Conservation (phyloP, 192 early-diverging fungal species). For the Coemansia sp. region DNA sequence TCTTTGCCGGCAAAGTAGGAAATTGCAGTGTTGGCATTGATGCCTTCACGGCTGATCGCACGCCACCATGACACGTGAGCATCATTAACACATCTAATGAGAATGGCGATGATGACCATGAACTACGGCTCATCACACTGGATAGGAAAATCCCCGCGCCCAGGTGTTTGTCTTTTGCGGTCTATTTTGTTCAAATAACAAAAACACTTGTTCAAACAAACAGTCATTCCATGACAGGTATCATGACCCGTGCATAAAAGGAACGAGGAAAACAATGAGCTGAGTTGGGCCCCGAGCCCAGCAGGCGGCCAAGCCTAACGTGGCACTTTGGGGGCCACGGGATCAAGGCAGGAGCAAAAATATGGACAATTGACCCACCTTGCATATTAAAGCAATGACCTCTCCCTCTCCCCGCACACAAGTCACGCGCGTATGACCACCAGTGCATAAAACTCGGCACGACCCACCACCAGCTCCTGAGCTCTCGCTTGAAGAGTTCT, state of each 20-base stretch:
- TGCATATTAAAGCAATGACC: neutral
- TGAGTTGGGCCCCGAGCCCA: constrained; percentile 4
- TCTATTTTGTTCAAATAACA: neutral
- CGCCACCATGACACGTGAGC: neutral
- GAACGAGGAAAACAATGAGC: neutral
- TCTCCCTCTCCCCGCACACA: neutral
- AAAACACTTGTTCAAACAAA: neutral
- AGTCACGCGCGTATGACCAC: neutral
- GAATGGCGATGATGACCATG: neutral
- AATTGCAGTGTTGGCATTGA: neutral
- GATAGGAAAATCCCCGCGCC: neutral
- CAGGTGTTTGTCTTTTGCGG: neutral
- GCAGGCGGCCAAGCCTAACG: neutral
- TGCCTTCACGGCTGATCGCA: neutral
- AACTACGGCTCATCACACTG: neutral
- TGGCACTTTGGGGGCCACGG: constrained; percentile 1
- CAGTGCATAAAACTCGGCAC: neutral
- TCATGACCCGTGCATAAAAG: neutral
- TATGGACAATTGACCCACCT: neutral
- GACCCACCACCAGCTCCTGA: neutral
- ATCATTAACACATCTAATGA: neutral
- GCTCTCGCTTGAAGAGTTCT: neutral
- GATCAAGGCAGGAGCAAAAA: neutral
- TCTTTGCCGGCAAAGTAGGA: neutral
- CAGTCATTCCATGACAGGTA: neutral